These are phyloP conservation scores for Colletotrichum higginsianum DNA, from an alignment of 2,329 filamentous ascomycete genomes.

Conservation along the genomic window DNA sequence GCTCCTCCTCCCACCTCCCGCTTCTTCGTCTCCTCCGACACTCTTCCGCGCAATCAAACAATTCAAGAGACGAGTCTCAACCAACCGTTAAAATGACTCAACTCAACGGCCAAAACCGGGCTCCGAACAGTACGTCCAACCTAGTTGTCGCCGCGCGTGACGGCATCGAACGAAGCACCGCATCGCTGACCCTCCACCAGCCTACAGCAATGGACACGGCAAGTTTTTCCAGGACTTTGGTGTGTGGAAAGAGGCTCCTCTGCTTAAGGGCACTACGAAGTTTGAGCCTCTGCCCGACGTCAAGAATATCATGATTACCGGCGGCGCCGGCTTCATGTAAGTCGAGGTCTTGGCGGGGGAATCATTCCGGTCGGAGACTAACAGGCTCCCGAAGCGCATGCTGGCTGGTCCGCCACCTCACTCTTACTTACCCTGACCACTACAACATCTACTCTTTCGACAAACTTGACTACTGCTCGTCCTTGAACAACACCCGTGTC, in stretches of 20 bases:
- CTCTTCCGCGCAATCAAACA: slow-evolving; percentile 2
- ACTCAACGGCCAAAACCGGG: slow-evolving; percentile 35
- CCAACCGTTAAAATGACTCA: slow-evolving; percentile 25
- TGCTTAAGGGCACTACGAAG: slow-evolving; percentile 78
- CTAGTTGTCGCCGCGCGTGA: neutral
- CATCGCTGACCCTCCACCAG: slow-evolving; percentile 30
- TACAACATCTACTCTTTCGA: slow-evolving; percentile 89
- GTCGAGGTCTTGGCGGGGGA: slow-evolving; percentile 49
- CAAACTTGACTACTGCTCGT: slow-evolving; percentile 87
- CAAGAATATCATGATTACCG: slow-evolving; percentile 87
- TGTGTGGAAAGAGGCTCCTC: slow-evolving; percentile 79
- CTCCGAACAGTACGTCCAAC: slow-evolving; percentile 21
- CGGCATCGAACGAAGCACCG: neutral
- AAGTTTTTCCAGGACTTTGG: slow-evolving; percentile 72
- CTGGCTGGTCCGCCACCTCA: slow-evolving; percentile 86
- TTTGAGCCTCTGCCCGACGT: slow-evolving; percentile 79
- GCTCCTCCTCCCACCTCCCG: slow-evolving; percentile 17
- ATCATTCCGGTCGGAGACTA: slow-evolving; percentile 24
- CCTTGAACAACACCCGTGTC: slow-evolving; percentile 82
- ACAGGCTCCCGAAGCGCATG: slow-evolving; percentile 72
- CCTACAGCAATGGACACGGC: slow-evolving; percentile 48
- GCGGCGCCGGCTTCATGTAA: slow-evolving; percentile 89
- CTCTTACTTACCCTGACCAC: slow-evolving; percentile 78
- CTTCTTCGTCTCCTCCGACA: neutral
- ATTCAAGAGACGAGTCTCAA: neutral